Conservation (phyloP, 2,329 filamentous ascomycete genomes). For the Apiospora hydei region DNA sequence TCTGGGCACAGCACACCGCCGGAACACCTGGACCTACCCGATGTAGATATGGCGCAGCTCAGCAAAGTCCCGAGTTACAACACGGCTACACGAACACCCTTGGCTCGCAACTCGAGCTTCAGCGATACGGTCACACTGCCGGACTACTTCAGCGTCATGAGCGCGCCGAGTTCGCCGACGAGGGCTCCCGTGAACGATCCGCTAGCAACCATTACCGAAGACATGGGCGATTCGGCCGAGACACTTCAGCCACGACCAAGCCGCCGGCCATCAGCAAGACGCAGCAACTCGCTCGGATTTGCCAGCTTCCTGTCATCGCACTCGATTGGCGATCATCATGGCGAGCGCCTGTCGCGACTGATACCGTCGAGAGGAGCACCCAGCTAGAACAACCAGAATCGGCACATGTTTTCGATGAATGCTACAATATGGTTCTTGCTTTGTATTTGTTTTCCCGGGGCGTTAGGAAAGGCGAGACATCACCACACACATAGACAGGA, state of each 20-base stretch:
- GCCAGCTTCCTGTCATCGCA: constrained; percentile 37
- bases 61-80: constrained; percentile 80
- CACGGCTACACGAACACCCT: constrained; percentile 72
- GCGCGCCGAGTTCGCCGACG: constrained; percentile 57
- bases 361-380: constrained; percentile 19
- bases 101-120: constrained; percentile 58
- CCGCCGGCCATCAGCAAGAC: constrained; percentile 23
- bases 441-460: neutral
- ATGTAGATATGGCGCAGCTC: constrained; percentile 66
- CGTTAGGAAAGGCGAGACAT: constrained; percentile 5
- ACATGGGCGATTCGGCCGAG: neutral
- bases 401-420: neutral
- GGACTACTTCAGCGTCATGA: constrained; percentile 70
- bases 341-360: constrained; percentile 32
- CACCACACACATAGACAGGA: neutral
- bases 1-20: constrained; percentile 60
- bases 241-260: neutral
- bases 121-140: constrained; percentile 62
- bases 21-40: constrained; percentile 42
- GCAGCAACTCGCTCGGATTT: constrained; percentile 33
- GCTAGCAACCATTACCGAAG: constrained; percentile 39
- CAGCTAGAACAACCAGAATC: neutral
- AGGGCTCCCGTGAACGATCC: constrained; percentile 42
- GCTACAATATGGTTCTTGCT: neutral
- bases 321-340: constrained; percentile 35